Conservation (phyloP, 345 rosid genomes). For the Citrus mangshanensis region DNA sequence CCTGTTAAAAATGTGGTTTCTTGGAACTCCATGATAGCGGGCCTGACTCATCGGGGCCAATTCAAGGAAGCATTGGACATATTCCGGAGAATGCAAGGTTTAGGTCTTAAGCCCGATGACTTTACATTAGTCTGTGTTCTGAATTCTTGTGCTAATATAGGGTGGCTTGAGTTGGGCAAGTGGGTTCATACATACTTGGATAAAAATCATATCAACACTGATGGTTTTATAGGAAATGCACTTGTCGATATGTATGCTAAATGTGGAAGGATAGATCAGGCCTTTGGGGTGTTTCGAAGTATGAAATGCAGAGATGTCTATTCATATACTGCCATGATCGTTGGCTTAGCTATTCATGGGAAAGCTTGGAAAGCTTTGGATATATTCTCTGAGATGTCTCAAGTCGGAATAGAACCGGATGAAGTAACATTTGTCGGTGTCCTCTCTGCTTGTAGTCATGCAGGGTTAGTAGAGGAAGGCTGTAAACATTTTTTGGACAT, state of each 20-base stretch:
- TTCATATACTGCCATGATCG: constrained; percentile 51
- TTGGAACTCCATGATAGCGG: constrained; percentile 56
- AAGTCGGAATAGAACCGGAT: constrained; percentile 34
- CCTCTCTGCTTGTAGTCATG: constrained; percentile 53
- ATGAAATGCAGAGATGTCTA: constrained; percentile 43
- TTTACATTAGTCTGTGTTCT: constrained; percentile 40
- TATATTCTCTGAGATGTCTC: constrained; percentile 46
- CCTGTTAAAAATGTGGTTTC: constrained; percentile 46
- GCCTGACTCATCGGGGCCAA: constrained; percentile 42
- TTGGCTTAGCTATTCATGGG: constrained; percentile 54
- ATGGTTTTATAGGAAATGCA: constrained; percentile 47
- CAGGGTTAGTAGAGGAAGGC: constrained; percentile 49
- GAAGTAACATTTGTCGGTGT: constrained; percentile 54
- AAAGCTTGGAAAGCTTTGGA: constrained; percentile 32
- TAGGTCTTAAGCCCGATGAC: constrained; percentile 31
- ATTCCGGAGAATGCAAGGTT: constrained; percentile 36
- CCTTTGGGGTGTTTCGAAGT: constrained; percentile 32
- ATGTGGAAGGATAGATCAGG: constrained; percentile 45
- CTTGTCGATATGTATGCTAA: constrained; percentile 61
- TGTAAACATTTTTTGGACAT: constrained; percentile 42
- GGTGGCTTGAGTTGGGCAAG: constrained; percentile 42
- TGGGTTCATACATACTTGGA: constrained; percentile 48
- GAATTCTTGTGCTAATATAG: constrained; percentile 50
- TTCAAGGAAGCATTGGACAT: constrained; percentile 39
- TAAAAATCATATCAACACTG: constrained; percentile 30